These are phyloP conservation scores for Solanum chacoense DNA, from an alignment of 305 asterid genomes.

Conservation along the genomic window DNA sequence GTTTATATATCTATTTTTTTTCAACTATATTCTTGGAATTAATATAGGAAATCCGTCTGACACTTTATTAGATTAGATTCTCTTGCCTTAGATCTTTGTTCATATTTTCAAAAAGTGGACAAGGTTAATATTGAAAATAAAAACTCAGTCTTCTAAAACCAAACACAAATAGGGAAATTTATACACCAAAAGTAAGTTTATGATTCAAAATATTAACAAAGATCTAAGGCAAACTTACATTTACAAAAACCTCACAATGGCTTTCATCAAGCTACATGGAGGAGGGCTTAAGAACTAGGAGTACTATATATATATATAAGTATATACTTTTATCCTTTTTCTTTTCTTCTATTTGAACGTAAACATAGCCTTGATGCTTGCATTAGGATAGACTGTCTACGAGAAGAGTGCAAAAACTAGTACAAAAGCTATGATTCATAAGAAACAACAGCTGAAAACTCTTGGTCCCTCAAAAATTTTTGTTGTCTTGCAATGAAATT, in stretches of 20 bases:
- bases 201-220: not conserved
- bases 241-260: not conserved
- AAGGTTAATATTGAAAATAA: not conserved
- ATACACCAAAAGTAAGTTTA: not conserved
- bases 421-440: not conserved
- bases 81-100: not conserved
- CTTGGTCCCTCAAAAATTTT: slow-evolving; percentile 64
- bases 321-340: not conserved
- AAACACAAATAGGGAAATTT: not conserved
- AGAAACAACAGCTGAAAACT: slow-evolving; percentile 12
- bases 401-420: not conserved
- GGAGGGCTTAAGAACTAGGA: not conserved
- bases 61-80: not conserved
- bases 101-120: not conserved
- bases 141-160: not conserved
- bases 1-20: not conserved
- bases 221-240: not conserved
- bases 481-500: slow-evolving; percentile 85
- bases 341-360: not conserved
- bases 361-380: not conserved
- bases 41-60: not conserved
- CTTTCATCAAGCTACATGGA: not conserved
- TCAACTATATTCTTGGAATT: not conserved
- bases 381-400: not conserved
- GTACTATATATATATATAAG: not conserved